phyloP scores from a whole-genome alignment of 176 grass and related monocot genomes.

The Zea mays region DNA sequence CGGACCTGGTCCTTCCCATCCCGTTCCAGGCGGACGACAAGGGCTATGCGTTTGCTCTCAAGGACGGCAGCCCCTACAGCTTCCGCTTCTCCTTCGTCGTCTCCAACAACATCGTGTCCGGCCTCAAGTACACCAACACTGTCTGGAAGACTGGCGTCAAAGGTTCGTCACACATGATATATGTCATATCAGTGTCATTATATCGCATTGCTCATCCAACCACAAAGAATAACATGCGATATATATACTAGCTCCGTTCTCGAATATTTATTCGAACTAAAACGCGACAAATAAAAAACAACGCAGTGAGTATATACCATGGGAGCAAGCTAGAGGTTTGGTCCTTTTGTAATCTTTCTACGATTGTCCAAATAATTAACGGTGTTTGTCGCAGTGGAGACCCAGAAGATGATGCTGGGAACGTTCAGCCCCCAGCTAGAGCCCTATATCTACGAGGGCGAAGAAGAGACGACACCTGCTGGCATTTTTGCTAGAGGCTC shows the following conservation, averaged over 20 bases:
- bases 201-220: neutral
- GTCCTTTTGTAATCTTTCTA: neutral
- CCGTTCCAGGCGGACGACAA: conserved; percentile 66
- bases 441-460: conserved; percentile 62
- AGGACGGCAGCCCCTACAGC: conserved; percentile 79
- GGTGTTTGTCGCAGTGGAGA: conserved; percentile 56
- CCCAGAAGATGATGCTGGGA: conserved; percentile 86
- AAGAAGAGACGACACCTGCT: conserved; percentile 86
- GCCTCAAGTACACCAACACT: conserved; percentile 82
- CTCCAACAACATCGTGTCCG: conserved; percentile 85
- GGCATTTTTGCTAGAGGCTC: conserved; percentile 83
- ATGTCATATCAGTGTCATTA: neutral
- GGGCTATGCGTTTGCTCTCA: conserved; percentile 72
- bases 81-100: conserved; percentile 83
- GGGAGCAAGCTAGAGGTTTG: neutral
- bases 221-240: neutral
- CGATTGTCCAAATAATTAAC: neutral
- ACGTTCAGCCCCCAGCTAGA: conserved; percentile 89
- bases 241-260: too few species aligned
- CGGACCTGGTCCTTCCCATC: conserved; percentile 63
- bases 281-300: too few species aligned
- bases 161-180: conserved; percentile 39
- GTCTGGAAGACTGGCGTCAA: conserved; percentile 81
- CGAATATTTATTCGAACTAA: too few species aligned
- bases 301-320: too few species aligned